Conservation (phyloP, 805 yeast species). For the Wickerhamomyces strasburgensis region DNA sequence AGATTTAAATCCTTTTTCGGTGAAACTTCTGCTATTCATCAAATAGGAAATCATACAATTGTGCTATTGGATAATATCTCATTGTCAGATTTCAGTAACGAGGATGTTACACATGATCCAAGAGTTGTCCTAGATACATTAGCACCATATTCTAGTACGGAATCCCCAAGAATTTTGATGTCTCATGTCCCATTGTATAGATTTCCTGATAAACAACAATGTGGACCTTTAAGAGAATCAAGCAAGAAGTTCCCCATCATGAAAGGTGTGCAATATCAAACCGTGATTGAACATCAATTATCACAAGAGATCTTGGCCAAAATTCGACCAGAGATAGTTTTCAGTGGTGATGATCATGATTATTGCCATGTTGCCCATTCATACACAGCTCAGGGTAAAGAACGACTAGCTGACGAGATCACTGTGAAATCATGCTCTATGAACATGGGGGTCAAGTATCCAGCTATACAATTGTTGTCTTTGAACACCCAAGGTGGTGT, state of each 20-base stretch:
- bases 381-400: conserved; percentile 22
- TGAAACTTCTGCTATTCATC: conserved; percentile 45
- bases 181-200: conserved; percentile 88
- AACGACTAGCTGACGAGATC: conserved; percentile 53
- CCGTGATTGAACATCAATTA: conserved; percentile 64
- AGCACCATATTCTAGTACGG: conserved; percentile 20
- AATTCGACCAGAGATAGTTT: conserved; percentile 62
- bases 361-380: conserved; percentile 74
- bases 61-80: conserved; percentile 83
- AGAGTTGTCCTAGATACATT: conserved; percentile 44
- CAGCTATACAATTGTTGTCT: conserved; percentile 83
- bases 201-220: conserved; percentile 50
- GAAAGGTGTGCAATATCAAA: conserved; percentile 83
- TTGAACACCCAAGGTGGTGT: conserved; percentile 35
- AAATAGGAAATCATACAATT: conserved; percentile 65
- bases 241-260: conserved; percentile 58
- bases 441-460: conserved; percentile 85
- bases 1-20: conserved; percentile 77
- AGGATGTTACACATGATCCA: conserved; percentile 42
- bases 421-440: conserved; percentile 87
- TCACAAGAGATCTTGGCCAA: conserved; percentile 53
- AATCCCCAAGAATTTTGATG: conserved; percentile 60
- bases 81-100: conserved; percentile 52
- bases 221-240: conserved; percentile 79
- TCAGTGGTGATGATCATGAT: conserved; percentile 97